Percentiles rank a stretch among this genome's conserved stretches.
Conservation (phyloP, 2,329 filamentous ascomycete species). For the Verticillium isaacii region DNA sequence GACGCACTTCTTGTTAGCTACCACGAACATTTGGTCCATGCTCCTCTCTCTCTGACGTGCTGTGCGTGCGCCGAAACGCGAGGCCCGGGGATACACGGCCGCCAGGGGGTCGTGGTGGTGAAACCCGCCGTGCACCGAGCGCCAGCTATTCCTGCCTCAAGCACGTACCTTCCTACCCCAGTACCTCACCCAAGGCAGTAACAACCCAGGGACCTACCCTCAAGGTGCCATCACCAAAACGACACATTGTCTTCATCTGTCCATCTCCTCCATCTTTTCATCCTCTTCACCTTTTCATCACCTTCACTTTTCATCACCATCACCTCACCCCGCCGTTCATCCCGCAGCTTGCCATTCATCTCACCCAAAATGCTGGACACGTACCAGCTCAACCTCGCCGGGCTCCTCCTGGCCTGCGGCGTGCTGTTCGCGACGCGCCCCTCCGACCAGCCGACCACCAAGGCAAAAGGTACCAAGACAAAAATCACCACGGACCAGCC, state of each 20-base stretch:
- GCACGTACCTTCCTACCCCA: no score
- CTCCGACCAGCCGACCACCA: slow-evolving; percentile 4
- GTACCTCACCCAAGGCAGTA: no score
- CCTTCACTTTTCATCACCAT: background rate
- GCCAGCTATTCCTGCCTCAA: no score
- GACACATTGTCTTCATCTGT: background rate
- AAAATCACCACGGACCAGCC: background rate
- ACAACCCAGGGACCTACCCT: no score
- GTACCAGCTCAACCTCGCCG: slow-evolving; percentile 28
- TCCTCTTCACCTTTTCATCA: background rate
- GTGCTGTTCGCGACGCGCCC: slow-evolving; percentile 16
- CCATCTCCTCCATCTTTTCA: background rate
- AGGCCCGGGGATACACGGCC: background rate
- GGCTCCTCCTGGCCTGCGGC: slow-evolving; percentile 25
- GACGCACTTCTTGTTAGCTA: background rate
- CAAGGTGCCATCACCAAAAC: background rate
- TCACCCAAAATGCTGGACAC: slow-evolving; percentile 18
- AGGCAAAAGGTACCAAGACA: background rate
- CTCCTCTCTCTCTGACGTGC: background rate
- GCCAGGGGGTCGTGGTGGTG: background rate
- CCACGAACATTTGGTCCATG: background rate
- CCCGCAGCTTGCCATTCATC: background rate
- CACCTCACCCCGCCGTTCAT: background rate
- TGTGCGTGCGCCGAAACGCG: background rate
- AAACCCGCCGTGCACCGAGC: background rate